Evolutionary conservation across 2,329 filamentous ascomycete genomes (phyloP), one percentile per base, ranked within the genome.

Genomic region (Ophidiomyces ophidiicola): DNA sequence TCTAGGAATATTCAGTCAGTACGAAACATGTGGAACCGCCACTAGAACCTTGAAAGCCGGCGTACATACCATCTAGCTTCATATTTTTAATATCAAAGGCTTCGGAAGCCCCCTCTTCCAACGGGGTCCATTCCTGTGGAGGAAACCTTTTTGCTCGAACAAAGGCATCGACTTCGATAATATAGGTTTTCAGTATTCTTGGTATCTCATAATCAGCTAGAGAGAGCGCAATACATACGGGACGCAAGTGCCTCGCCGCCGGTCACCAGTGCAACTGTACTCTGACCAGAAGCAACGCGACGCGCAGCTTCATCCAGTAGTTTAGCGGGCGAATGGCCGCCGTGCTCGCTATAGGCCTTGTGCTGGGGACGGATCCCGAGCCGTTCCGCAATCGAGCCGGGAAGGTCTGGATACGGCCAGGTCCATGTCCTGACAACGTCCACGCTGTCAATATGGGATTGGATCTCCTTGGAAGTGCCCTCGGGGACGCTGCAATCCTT

Each of bases 181-280:
- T 17, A 10, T 10, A 12, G n/a, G 2, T 20, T n/a, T n/a, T 38
- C 20, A 42, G 33, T 18, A 15, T n/a, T 14, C 10, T 17, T 8
- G 7, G n/a, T 21, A 11, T 5, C 21, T 5, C 2, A 24, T 47
- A 29, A 5, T 51, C 41, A 11, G 7, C 6, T 11, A 6, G 32
- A 5, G 8, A 7, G n/a, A 11, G 6, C 5, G 28, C n/a, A 11
- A 24, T 35, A 41, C 42, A 55, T 50, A 56, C 63, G 60, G 10
- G 61, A 77, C 39, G 74, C 77, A 42, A 81, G 54, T 8, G 78
- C 75, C 52, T 82, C 78, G 6, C 74, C 78, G 2, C 78, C 78
- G 1, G 71, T 70, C 1, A 82, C 54, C 25, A 81, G 53, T 0
- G 74, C 74, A 4, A 80, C 64, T 11, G 65, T 73, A 6, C 56